A percentile compares a stretch with the other conserved stretches of the same genome.
Conservation (phyloP, 1,284 basidiomycete genomes). For the Austropuccinia psidii region DNA sequence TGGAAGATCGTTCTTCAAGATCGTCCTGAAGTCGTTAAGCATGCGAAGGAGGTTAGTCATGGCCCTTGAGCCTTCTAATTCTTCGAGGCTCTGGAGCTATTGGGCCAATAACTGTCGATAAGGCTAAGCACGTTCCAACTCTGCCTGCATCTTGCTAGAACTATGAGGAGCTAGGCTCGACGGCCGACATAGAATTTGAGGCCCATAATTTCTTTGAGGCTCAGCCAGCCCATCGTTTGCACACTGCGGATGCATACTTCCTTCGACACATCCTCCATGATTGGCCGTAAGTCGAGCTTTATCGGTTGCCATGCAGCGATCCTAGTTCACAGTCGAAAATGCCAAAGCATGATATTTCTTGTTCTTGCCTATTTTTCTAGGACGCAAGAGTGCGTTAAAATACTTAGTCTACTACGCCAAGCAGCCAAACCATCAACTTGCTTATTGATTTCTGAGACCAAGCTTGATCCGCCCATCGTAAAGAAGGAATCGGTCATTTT, state of each 20-base stretch:
- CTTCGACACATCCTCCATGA: constrained; percentile 17
- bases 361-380: not conserved
- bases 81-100: too few species aligned
- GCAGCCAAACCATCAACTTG: not conserved
- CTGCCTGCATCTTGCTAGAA: not conserved
- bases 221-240: not conserved
- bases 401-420: not conserved
- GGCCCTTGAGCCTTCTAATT: too few species aligned
- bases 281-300: not conserved
- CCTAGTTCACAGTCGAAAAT: not conserved
- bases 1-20: constrained; percentile 12
- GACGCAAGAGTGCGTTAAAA: not conserved
- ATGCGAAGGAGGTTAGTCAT: not conserved
- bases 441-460: not conserved
- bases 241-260: not conserved
- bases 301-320: not conserved
- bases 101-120: not conserved
- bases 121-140: not conserved
- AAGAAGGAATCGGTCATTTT: not conserved
- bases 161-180: not conserved
- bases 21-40: not conserved
- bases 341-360: not conserved
- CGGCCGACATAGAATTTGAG: constrained; percentile 13
- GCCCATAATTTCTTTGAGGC: not conserved
- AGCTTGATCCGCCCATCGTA: not conserved